Conservation (phyloP, 495 filamentous ascomycete species). For the Xylaria intraflava region DNA sequence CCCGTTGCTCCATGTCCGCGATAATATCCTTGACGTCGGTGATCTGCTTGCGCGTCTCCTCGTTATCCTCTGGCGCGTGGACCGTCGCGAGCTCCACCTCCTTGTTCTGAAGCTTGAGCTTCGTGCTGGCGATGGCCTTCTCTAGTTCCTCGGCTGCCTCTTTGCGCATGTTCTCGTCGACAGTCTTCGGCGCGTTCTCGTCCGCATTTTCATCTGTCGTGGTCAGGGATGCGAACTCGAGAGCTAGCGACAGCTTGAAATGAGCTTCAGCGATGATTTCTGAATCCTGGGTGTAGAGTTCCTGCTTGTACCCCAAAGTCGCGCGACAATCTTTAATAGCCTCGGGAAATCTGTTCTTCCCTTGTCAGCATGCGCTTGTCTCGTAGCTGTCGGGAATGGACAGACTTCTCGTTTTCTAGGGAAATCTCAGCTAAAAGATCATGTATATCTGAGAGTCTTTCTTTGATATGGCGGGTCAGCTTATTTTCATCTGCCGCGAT, state of each 20-base stretch:
- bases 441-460: conserved; percentile 82
- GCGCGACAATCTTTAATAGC: conserved; percentile 74
- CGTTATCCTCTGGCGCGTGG: conserved; percentile 49
- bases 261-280: conserved; percentile 86
- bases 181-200: conserved; percentile 28
- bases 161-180: conserved; percentile 63
- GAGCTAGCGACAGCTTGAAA: conserved; percentile 89
- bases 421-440: conserved; percentile 91
- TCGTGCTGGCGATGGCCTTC: conserved; percentile 72
- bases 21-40: conserved; percentile 81
- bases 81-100: conserved; percentile 53
- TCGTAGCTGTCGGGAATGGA: neutral
- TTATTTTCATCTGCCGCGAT: conserved; percentile 37
- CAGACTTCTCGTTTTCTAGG: conserved; percentile 76
- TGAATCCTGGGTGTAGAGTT: conserved; percentile 70
- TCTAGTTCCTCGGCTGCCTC: conserved; percentile 76
- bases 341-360: conserved; percentile 53
- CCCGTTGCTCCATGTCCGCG: conserved; percentile 77
- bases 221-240: conserved; percentile 85
- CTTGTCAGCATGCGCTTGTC: conserved; percentile 16
- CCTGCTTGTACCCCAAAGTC: conserved; percentile 66
- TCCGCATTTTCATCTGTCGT: conserved; percentile 47
- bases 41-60: conserved; percentile 58
- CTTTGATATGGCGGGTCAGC: conserved; percentile 58
- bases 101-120: conserved; percentile 66